These are phyloP conservation scores for Boechera stricta DNA, from an alignment of 345 rosid species.

Conservation along the genomic window DNA sequence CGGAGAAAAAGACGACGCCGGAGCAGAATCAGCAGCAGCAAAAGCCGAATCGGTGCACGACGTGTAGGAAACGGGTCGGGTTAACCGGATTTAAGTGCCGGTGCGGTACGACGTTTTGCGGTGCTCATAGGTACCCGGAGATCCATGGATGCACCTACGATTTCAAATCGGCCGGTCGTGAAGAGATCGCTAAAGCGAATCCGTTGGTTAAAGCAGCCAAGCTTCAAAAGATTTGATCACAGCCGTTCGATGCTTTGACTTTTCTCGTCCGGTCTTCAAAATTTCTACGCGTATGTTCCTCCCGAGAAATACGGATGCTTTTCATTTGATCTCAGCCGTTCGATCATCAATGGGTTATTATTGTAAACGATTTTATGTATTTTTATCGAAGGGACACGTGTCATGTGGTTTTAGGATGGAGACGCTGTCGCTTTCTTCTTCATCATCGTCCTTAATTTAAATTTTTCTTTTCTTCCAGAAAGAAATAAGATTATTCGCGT, in stretches of 20 bases:
- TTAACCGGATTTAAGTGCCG: slow-evolving; percentile 59
- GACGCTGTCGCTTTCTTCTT: slow-evolving; percentile 20
- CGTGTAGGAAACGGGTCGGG: slow-evolving; percentile 59
- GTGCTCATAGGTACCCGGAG: slow-evolving; percentile 60
- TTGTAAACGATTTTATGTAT: slow-evolving; percentile 40
- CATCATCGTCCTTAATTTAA: not conserved
- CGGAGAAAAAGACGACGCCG: slow-evolving; percentile 26
- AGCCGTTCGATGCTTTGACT: slow-evolving; percentile 40
- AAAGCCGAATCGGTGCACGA: slow-evolving; percentile 54
- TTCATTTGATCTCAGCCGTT: slow-evolving; percentile 44
- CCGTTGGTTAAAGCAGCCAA: slow-evolving; percentile 59
- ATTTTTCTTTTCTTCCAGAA: slow-evolving; percentile 19
- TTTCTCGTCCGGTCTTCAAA: slow-evolving; percentile 17
- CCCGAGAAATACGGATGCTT: slow-evolving; percentile 3
- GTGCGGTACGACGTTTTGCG: slow-evolving; percentile 57
- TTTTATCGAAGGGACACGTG: slow-evolving; percentile 37
- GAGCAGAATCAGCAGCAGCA: slow-evolving; percentile 8
- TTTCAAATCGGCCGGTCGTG: slow-evolving; percentile 58
- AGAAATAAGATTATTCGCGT: slow-evolving; percentile 41
- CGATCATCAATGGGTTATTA: slow-evolving; percentile 12
- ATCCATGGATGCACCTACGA: slow-evolving; percentile 55
- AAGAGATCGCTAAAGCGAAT: slow-evolving; percentile 62
- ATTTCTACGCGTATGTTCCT: slow-evolving; percentile 28
- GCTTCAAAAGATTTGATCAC: slow-evolving; percentile 54
- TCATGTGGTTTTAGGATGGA: slow-evolving; percentile 27